Evolutionary conservation across 2,329 filamentous ascomycete species (phyloP).

Genomic region (Pseudohalonectria lignicola): DNA sequence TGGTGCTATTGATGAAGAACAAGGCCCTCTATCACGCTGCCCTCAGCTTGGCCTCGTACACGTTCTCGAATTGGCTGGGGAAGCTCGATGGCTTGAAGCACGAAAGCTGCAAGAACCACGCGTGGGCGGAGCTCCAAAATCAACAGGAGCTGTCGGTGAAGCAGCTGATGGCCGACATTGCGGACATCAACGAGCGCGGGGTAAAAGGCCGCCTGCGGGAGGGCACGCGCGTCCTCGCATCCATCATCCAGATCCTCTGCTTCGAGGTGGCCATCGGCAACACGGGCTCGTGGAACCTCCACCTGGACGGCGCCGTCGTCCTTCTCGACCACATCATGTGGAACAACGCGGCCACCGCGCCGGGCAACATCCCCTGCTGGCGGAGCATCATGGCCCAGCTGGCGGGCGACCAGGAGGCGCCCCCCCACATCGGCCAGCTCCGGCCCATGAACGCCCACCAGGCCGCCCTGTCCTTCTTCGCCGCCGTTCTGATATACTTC

Average conservation of each 20-base stretch:
- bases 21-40: slow-evolving; percentile 46
- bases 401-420: not conserved
- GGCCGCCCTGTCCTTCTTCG: slow-evolving; percentile 19
- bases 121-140: slow-evolving; percentile 12
- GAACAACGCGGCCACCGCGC: slow-evolving; percentile 13
- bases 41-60: slow-evolving; percentile 45
- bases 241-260: slow-evolving; percentile 28
- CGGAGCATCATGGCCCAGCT: slow-evolving; percentile 12
- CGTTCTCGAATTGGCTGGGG: slow-evolving; percentile 33
- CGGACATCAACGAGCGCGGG: slow-evolving; percentile 14
- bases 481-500: slow-evolving; percentile 20
- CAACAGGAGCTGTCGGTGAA: slow-evolving; percentile 18
- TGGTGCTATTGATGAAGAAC: slow-evolving; percentile 44
- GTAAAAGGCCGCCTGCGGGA: slow-evolving; percentile 14
- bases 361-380: slow-evolving; percentile 8
- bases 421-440: not conserved
- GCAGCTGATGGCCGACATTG: slow-evolving; percentile 16
- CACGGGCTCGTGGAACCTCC: slow-evolving; percentile 29
- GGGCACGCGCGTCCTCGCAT: slow-evolving; percentile 20
- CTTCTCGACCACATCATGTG: slow-evolving; percentile 24
- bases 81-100: not conserved
- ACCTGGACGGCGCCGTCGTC: slow-evolving; percentile 28
- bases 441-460: slow-evolving; percentile 19
- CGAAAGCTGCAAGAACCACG: slow-evolving; percentile 8
- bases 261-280: slow-evolving; percentile 23